These are phyloP conservation scores for Schizophyllum commune DNA, from an alignment of 1,284 basidiomycete genomes.

Conservation along the genomic window DNA sequence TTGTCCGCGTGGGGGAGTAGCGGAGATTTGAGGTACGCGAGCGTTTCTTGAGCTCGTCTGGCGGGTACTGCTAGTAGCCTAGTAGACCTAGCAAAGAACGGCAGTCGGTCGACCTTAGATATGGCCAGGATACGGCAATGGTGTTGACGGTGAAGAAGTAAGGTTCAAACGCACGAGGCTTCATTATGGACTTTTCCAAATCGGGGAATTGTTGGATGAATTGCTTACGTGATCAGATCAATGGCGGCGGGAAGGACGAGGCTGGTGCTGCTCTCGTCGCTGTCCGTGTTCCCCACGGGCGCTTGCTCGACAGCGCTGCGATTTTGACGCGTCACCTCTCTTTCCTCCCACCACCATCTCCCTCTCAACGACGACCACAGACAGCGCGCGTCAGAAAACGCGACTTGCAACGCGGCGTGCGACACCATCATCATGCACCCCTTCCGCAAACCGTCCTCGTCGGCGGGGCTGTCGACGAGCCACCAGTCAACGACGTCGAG, in stretches of 20 bases:
- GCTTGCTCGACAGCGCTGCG: no score
- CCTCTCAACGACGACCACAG: neutral
- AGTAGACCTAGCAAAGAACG: no score
- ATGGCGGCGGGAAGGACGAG: neutral
- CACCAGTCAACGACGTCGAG: neutral
- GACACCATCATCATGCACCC: neutral
- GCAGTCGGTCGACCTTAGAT: no score
- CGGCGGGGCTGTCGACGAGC: neutral
- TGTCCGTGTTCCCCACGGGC: neutral
- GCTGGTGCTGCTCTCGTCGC: neutral
- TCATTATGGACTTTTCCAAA: neutral
- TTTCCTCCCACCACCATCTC: neutral
- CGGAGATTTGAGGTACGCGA: no score
- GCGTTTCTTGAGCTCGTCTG: no score
- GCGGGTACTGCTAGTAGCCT: no score
- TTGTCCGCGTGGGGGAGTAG: no score
- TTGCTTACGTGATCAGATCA: neutral
- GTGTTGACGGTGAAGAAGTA: neutral
- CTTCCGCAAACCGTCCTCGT: neutral
- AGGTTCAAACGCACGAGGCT: no score
- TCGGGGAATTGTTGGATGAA: neutral
- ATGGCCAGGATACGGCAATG: no score
- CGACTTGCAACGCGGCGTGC: neutral
- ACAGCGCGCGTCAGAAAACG: neutral
- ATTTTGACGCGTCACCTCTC: neutral